Evolutionary conservation across 306 rosid genomes (phyloP), one percentile per base, ranked within the genome.

Genomic region (Trifolium subterraneum): DNA sequence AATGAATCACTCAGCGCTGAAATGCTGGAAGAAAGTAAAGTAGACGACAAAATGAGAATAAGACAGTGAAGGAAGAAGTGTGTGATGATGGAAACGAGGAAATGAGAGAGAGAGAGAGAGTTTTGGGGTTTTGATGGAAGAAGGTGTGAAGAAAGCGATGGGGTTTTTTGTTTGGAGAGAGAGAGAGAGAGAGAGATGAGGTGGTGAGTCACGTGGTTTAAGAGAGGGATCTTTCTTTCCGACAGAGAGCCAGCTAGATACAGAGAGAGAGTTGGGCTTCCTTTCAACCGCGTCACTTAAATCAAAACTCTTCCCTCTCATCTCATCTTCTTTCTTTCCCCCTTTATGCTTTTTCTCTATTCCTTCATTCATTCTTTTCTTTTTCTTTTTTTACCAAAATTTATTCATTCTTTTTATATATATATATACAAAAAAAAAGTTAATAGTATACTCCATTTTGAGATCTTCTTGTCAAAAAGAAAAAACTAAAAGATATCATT

Each of bases 141-240:
- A 86, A 71, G 81, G 79, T 66, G 86, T 85, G 82, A 71, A 70
- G 88, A 85, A 87, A 85, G 88, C 81, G 84, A 86, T 79, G 88
- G 87, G 81, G 68, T n/a, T n/a, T 79, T 38, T 16, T 62, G 62
- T 22, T 10, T 7, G 4, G 27, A 52, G 14, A 54, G 61, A 9
- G 7, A 20, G 29, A 10, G 14, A 19, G 64, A 10, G 48, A 65
- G 36, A 50, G 10, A 71, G 60, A 82, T 10, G 86, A 70, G 85
- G 83, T 79, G 83, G 86, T 78, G 56, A 80, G 83, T 93, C 98
- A 93, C 98, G 97, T 93, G 74, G 64, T 69, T 16, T 29, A 4
- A 29, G 31, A 66, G 65, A 59, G 42, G 42, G 51, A 78, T 80
- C 89, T 78, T 93, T 78, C 39, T 36, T 36, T 36, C 39, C 39